phyloP scores from a whole-genome alignment of 768 basidiomycete genomes.

The Scleroderma citrinum region DNA sequence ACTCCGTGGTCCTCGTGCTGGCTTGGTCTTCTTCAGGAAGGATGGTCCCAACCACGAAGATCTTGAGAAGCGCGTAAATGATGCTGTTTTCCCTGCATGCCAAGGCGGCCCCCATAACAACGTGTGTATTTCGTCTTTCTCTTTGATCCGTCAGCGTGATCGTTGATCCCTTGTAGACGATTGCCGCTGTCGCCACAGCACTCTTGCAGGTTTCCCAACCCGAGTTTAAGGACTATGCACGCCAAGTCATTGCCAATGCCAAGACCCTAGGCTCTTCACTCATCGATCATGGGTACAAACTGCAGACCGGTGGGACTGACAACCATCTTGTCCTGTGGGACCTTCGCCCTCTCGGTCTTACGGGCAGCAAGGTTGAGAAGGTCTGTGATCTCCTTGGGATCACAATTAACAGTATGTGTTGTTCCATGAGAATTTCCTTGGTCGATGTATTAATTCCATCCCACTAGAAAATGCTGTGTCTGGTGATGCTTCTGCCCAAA shows the following conservation, averaged over 20 bases:
- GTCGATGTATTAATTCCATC: not conserved
- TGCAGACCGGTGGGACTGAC: conserved; percentile 95
- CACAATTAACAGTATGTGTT: conserved; percentile 82
- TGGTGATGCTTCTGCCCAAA: conserved; percentile 92
- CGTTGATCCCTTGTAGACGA: conserved; percentile 51
- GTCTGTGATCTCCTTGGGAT: conserved; percentile 95
- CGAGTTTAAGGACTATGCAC: conserved; percentile 85
- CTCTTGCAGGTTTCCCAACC: conserved; percentile 89
- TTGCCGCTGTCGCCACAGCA: conserved; percentile 90
- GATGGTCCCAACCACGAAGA: conserved; percentile 77
- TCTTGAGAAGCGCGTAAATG: conserved; percentile 94
- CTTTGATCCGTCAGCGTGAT: not conserved
- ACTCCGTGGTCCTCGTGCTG: conserved; percentile 95
- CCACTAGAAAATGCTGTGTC: conserved; percentile 93
- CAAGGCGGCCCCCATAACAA: conserved; percentile 99
- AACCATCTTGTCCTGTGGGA: conserved; percentile 99
- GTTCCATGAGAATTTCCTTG: not conserved
- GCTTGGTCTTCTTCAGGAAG: conserved; percentile 97
- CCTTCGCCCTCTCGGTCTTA: conserved; percentile 87
- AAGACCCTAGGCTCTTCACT: conserved; percentile 69
- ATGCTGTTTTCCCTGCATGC: conserved; percentile 99
- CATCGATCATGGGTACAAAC: conserved; percentile 79
- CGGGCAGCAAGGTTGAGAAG: conserved; percentile 99
- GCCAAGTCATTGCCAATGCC: conserved; percentile 91
- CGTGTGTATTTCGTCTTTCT: conserved; percentile 37